These are phyloP conservation scores for Nakataea oryzae DNA, from an alignment of 2,329 filamentous ascomycete species.

Conservation along the genomic window DNA sequence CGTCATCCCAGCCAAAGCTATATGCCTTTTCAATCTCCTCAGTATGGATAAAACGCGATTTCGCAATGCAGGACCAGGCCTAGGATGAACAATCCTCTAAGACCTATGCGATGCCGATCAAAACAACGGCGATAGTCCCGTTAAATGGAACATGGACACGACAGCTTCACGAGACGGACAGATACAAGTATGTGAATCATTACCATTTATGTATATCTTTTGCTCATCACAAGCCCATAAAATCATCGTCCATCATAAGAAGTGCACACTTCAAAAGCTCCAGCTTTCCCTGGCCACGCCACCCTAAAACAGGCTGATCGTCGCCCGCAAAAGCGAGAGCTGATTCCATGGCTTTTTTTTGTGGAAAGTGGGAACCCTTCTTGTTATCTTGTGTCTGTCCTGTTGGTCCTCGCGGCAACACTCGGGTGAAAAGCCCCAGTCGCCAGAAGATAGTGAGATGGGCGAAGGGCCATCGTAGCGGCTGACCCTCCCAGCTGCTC, in stretches of 20 bases:
- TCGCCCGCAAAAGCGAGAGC: background rate
- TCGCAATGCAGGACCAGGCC: too few species aligned
- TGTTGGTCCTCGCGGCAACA: background rate
- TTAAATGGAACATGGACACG: too few species aligned
- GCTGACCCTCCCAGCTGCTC: background rate
- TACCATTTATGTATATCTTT: background rate
- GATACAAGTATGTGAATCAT: background rate
- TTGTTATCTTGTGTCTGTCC: background rate
- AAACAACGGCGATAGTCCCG: too few species aligned
- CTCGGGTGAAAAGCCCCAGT: background rate
- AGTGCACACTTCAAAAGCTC: background rate
- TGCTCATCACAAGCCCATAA: background rate
- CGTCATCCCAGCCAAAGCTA: too few species aligned
- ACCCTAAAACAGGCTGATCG: background rate
- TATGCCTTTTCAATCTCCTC: too few species aligned
- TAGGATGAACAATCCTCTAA: too few species aligned
- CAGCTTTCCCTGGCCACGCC: background rate
- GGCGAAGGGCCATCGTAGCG: too few species aligned
- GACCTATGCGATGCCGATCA: too few species aligned
- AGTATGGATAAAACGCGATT: too few species aligned
- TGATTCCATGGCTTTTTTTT: background rate
- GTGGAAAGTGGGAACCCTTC: background rate
- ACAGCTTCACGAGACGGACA: too few species aligned
- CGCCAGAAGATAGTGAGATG: background rate
- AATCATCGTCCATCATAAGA: background rate